These are phyloP conservation scores for Penicillium antarcticum DNA, from an alignment of 495 filamentous ascomycete genomes.

Conservation along the genomic window DNA sequence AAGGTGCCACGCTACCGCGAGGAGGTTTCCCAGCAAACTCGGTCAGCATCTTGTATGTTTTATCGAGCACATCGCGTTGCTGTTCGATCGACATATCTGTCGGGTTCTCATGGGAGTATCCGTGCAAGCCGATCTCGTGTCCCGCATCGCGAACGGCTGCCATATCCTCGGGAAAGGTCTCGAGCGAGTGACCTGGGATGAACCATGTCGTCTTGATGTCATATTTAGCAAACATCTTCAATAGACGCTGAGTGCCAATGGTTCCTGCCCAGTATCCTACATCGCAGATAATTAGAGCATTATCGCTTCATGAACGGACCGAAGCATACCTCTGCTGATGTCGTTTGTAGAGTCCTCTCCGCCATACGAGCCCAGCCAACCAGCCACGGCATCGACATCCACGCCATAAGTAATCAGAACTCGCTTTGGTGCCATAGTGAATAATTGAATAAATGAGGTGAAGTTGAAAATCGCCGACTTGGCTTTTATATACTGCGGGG, in stretches of 20 bases:
- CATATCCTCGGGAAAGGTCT: slow-evolving; percentile 75
- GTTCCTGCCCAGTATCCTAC: slow-evolving; percentile 69
- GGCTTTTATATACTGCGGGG: slow-evolving; percentile 16
- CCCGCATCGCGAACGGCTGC: slow-evolving; percentile 68
- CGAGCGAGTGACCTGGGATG: slow-evolving; percentile 75
- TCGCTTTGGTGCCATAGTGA: slow-evolving; percentile 39
- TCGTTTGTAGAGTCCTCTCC: slow-evolving; percentile 66
- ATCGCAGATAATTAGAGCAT: slow-evolving; percentile 7
- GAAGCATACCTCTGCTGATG: slow-evolving; percentile 52
- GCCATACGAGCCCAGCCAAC: slow-evolving; percentile 68
- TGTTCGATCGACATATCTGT: slow-evolving; percentile 73
- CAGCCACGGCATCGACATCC: slow-evolving; percentile 68
- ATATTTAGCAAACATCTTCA: slow-evolving; percentile 75
- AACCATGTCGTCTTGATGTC: slow-evolving; percentile 81
- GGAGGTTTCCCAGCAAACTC: slow-evolving; percentile 75
- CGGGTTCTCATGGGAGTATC: slow-evolving; percentile 76
- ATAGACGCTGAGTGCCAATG: slow-evolving; percentile 62
- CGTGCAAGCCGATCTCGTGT: slow-evolving; percentile 74
- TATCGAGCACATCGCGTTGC: slow-evolving; percentile 72
- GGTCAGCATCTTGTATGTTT: slow-evolving; percentile 68
- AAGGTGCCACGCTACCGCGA: slow-evolving; percentile 61
- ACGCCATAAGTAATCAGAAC: slow-evolving; percentile 55
- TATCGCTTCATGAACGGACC: neutral
- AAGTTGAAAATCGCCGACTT: neutral
- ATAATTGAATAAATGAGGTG: neutral